Percentiles rank a stretch among this genome's conserved stretches.
These are phyloP conservation scores for Podospora sp. DNA, from an alignment of 495 filamentous ascomycete species.

Conservation along the genomic window DNA sequence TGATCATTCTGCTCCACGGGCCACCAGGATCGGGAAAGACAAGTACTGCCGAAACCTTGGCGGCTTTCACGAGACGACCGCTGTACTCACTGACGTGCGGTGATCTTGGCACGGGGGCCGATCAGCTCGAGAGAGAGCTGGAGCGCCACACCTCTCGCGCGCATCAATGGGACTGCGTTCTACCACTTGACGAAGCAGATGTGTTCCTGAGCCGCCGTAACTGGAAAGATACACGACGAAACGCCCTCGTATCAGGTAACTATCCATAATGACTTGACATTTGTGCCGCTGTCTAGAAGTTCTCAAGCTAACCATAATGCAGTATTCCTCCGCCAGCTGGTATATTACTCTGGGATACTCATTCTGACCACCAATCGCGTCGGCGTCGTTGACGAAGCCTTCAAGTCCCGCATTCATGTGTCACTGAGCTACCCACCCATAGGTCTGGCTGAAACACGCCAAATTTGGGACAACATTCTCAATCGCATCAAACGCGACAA, in stretches of 20 bases:
- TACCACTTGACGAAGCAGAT: slow-evolving; percentile 59
- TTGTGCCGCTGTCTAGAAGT: neutral
- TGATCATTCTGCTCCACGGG: slow-evolving; percentile 43
- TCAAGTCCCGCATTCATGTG: slow-evolving; percentile 55
- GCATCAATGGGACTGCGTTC: slow-evolving; percentile 57
- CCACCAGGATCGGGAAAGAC: slow-evolving; percentile 7
- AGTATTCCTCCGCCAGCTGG: slow-evolving; percentile 54
- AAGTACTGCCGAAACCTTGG: slow-evolving; percentile 42
- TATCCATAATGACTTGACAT: neutral
- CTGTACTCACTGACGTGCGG: slow-evolving; percentile 59
- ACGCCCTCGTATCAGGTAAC: slow-evolving; percentile 50
- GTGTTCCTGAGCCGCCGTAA: slow-evolving; percentile 53
- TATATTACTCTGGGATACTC: slow-evolving; percentile 56
- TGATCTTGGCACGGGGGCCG: slow-evolving; percentile 54
- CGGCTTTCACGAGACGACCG: slow-evolving; percentile 52
- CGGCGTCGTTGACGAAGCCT: slow-evolving; percentile 51
- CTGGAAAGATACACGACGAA: slow-evolving; percentile 49
- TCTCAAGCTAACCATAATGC: neutral
- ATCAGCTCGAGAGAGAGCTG: slow-evolving; percentile 40
- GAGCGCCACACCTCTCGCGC: slow-evolving; percentile 54
- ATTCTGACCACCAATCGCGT: slow-evolving; percentile 59
- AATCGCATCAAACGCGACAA: slow-evolving; percentile 42
- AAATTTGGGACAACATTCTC: slow-evolving; percentile 79
- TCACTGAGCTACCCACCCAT: slow-evolving; percentile 62
- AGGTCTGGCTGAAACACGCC: slow-evolving; percentile 68